These are phyloP conservation scores for Trifolium fragiferum DNA, from an alignment of 306 rosid species.

Conservation along the genomic window DNA sequence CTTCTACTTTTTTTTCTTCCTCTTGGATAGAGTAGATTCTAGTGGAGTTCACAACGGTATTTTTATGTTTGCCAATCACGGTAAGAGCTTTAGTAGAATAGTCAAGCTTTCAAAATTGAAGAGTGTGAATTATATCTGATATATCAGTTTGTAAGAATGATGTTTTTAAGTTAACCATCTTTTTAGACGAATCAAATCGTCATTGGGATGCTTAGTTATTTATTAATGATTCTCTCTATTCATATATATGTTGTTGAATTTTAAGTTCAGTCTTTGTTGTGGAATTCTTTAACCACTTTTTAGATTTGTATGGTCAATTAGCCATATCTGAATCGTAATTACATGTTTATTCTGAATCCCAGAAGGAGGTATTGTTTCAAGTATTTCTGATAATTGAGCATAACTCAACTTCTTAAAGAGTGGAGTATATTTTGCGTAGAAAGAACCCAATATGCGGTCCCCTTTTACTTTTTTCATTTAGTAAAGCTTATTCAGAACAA, in stretches of 20 bases:
- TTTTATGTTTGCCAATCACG: conserved; percentile 48
- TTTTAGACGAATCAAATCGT: conserved; percentile 42
- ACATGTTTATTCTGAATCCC: too few species aligned
- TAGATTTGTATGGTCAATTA: not conserved
- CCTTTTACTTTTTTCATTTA: conserved; percentile 5
- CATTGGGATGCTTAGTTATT: conserved; percentile 11
- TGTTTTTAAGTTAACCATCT: conserved; percentile 44
- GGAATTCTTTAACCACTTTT: conserved; percentile 20
- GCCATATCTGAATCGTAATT: too few species aligned
- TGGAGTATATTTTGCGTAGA: not conserved
- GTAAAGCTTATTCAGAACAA: conserved; percentile 43
- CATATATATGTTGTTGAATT: not conserved
- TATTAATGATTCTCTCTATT: conserved; percentile 7
- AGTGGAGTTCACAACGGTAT: conserved; percentile 44
- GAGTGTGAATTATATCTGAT: conserved; percentile 60
- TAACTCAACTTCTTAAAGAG: not conserved
- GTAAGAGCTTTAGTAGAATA: conserved; percentile 46
- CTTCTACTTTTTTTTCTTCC: not conserved
- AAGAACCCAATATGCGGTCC: not conserved
- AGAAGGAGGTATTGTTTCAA: too few species aligned
- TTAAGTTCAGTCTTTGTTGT: conserved; percentile 16
- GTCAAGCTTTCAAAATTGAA: conserved; percentile 53
- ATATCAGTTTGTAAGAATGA: conserved; percentile 63
- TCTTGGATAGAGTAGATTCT: conserved; percentile 48
- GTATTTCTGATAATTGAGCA: not conserved